Base-by-base conservation (phyloP, 345 rosid genomes). In the Populus deltoides region DNA sequence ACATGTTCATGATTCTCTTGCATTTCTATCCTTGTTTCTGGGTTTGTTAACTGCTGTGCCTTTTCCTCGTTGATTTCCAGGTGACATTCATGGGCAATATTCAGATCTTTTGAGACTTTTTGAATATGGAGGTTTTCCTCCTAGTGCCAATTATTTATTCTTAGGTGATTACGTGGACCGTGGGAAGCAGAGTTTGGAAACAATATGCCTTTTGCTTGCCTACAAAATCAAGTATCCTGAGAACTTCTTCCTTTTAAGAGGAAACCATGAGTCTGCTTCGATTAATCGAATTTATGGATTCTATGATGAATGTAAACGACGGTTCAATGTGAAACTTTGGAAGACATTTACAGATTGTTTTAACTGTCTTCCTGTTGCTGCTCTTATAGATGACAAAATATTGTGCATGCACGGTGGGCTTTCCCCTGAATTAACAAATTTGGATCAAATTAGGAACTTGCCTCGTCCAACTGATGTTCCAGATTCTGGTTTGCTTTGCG, bases 361-460 rank as follows among this genome's bases (percentile, higher is more conserved):
- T 72, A 92, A 94, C 86, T 94, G 98, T 82, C 94, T 94, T 71
- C 97, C 97, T 5, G 94, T 94, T 81, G 96, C 97, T 53, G 97
- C 94, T 77, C 84, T 91, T 39, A 89, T 94, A 47, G 98, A 94
- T 53, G 98, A 92, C 78, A 92, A 92, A 79, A 94, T 94, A 82
- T 83, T 94, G 73, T 94, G 98, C 86, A 94, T 94, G 98, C 98
- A 94, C 74, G 98, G 97, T 79, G 98, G 97, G 55, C 90, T 94
- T 77, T 94, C 98, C 75, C 98, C 98, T 74, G 97, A 94, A 73
- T 70, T 94, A 83, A 82, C 84, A 22, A 75, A 81, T 80, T 83
- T 94, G 86, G 94, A 94, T 81, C 90, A 92, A 81, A 94, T 94
- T 72, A 92, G 92, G 78, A 90, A 66, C 72, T 75, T 94, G 59